These are phyloP conservation scores for Musa acuminata DNA, from an alignment of 176 grass and related monocot species.

Conservation along the genomic window DNA sequence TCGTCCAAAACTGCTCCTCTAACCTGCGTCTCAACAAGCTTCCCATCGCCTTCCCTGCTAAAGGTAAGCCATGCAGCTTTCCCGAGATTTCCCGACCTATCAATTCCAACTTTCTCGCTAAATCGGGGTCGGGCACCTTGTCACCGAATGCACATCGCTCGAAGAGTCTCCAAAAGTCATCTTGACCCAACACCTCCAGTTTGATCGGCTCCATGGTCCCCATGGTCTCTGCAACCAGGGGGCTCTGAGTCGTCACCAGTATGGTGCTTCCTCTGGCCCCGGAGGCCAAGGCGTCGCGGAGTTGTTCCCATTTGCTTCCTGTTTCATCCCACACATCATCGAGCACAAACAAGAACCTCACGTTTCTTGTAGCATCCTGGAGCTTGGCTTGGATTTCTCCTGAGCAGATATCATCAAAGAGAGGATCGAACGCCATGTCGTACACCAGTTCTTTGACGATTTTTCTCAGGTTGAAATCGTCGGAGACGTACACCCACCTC, in stretches of 20 bases:
- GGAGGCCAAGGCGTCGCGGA: background rate
- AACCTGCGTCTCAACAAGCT: constrained; percentile 8
- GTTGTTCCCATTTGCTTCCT: background rate
- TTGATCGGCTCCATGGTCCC: constrained; percentile 21
- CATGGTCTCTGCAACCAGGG: constrained; percentile 17
- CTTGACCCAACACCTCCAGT: constrained; percentile 1
- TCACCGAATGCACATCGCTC: background rate
- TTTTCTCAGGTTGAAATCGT: background rate
- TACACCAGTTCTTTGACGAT: background rate
- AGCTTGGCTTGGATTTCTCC: too few species aligned
- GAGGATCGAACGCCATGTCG: background rate
- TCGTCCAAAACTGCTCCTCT: constrained; percentile 13
- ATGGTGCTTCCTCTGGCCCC: background rate
- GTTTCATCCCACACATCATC: constrained; percentile 23
- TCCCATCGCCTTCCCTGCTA: constrained; percentile 6
- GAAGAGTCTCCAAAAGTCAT: constrained; percentile 25
- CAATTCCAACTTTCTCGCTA: constrained; percentile 15
- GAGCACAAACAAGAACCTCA: constrained; percentile 21
- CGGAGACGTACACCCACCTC: constrained; percentile 10
- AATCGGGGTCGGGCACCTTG: background rate
- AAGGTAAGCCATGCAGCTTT: constrained; percentile 4
- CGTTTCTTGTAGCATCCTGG: background rate
- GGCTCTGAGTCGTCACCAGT: constrained; percentile 30
- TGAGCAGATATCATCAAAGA: too few species aligned
- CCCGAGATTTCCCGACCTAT: background rate